Base-by-base conservation (phyloP, 2,329 filamentous ascomycete genomes). In the Ophiostoma tasmaniense region DNA sequence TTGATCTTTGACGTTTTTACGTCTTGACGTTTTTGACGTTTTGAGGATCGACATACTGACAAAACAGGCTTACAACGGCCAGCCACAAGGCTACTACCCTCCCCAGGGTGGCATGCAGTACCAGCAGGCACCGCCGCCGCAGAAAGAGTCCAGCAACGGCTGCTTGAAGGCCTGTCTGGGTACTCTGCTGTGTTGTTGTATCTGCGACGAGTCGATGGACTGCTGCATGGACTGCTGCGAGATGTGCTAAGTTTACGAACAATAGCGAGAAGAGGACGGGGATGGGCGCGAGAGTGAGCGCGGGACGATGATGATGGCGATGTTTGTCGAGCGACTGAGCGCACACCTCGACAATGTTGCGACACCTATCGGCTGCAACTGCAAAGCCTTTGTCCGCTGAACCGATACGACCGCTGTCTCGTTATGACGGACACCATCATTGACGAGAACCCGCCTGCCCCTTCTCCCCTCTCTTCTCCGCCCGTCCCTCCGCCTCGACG, bases 191-290 rank as follows among this genome's bases (percentile, higher is more conserved):
- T 84, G 81, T 74, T 84, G 83, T 75, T 84, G 82, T 73, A 78
- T 82, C 68, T 81, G 80, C 72, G 82, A 83, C 73, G 80, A 84
- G 73, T 79, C 80, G 67, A 83, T 82, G 75, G 82, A 85, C 73
- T 81, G 80, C 73, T 83, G 81, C 71, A 76, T 77, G 66, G 81
- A 83, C 52, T 83, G 81, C 76, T 80, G 76, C 74, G 78, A 80
- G 70, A 78, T 79, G 73, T 79, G 76, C 71, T 80, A 77, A 74
- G 66, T 22, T 33, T 20, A 20, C 8, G 22, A 22, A 2, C 30
- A 10, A 37, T 1, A 33, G 61, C 61, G 7, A 37, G 20, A 20
- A 22, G 13, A 25, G 59, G 17, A 17, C n/a, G n/a, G n/a, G n/a
- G 30, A 33, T 14, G 6, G 6, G 28, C 3, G 30, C 8, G 28